Percentiles rank a stretch among this genome's conserved stretches.
phyloP scores from a whole-genome alignment of 1,284 basidiomycete genomes.

The Malassezia vespertilionis region DNA sequence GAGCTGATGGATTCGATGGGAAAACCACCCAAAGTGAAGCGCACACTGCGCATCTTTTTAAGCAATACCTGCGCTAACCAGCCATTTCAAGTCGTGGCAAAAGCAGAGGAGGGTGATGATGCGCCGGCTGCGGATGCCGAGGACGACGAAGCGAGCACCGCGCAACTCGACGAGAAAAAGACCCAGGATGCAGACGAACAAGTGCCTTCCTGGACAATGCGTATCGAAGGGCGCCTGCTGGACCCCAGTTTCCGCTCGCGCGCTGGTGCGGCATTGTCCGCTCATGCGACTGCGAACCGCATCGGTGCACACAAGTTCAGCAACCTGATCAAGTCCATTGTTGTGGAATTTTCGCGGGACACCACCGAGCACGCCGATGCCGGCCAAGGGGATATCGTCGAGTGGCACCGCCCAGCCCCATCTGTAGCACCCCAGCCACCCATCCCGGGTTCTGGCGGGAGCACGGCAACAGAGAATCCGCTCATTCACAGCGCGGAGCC shows the following conservation, averaged over 20 bases:
- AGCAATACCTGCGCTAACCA: slow-evolving; percentile 80
- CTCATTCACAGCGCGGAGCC: slow-evolving; percentile 39
- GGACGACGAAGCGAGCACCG: slow-evolving; percentile 16
- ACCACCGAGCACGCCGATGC: slow-evolving; percentile 61
- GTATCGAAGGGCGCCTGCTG: slow-evolving; percentile 75
- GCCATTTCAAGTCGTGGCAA: slow-evolving; percentile 40
- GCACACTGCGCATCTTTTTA: slow-evolving; percentile 75
- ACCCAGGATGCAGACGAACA: slow-evolving; percentile 17
- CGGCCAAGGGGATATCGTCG: slow-evolving; percentile 36
- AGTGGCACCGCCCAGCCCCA: slow-evolving; percentile 50
- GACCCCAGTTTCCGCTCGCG: slow-evolving; percentile 46
- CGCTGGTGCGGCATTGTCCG: slow-evolving; percentile 33
- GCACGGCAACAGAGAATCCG: slow-evolving; percentile 30
- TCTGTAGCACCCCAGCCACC: slow-evolving; percentile 41
- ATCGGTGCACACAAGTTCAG: slow-evolving; percentile 60
- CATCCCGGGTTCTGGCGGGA: slow-evolving; percentile 25
- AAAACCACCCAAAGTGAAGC: slow-evolving; percentile 54
- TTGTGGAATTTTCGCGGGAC: slow-evolving; percentile 79
- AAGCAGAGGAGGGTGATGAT: slow-evolving; percentile 27
- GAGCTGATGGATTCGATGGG: slow-evolving; percentile 53
- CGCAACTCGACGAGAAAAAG: slow-evolving; percentile 13
- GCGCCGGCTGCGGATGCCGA: slow-evolving; percentile 15
- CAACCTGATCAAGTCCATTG: slow-evolving; percentile 68
- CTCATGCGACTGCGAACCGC: slow-evolving; percentile 37
- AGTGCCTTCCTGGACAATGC: slow-evolving; percentile 76